Evolutionary conservation across 2,329 filamentous ascomycete genomes (phyloP).

Genomic region (Exophiala mesophila): DNA sequence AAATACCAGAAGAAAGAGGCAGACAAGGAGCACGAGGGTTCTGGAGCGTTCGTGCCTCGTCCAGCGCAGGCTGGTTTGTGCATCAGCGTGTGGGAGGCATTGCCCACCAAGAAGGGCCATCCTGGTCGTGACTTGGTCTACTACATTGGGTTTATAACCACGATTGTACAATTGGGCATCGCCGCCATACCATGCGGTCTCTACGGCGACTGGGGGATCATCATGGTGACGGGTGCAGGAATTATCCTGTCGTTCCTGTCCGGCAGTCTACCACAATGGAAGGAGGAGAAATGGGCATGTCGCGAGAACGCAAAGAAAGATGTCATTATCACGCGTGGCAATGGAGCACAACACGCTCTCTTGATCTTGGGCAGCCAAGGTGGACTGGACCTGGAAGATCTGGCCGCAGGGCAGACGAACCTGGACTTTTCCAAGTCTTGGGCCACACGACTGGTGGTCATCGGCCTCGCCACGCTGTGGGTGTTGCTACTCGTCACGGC

Average conservation of each 20-base stretch:
- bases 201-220: constrained; percentile 33
- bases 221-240: background rate
- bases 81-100: constrained; percentile 22
- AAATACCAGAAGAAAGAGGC: constrained; percentile 12
- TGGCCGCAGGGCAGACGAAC: constrained; percentile 27
- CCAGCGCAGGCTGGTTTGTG: constrained; percentile 19
- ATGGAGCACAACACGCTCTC: constrained; percentile 34
- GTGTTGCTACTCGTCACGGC: constrained; percentile 34
- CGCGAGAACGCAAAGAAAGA: constrained; percentile 25
- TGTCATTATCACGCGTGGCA: constrained; percentile 33
- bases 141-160: constrained; percentile 26
- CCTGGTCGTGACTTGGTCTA: constrained; percentile 20
- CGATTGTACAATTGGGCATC: constrained; percentile 32
- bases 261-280: constrained; percentile 37
- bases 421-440: constrained; percentile 4
- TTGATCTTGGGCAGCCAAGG: constrained; percentile 30
- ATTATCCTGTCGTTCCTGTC: constrained; percentile 4
- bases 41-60: background rate
- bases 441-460: constrained; percentile 17
- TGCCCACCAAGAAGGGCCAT: constrained; percentile 10
- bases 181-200: constrained; percentile 31
- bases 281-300: constrained; percentile 36
- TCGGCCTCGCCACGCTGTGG: constrained; percentile 31
- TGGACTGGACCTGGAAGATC: constrained; percentile 36
- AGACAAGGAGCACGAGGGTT: constrained; percentile 5